Base-by-base conservation (phyloP, 1,284 basidiomycete genomes). In the Trametes polyzona region DNA sequence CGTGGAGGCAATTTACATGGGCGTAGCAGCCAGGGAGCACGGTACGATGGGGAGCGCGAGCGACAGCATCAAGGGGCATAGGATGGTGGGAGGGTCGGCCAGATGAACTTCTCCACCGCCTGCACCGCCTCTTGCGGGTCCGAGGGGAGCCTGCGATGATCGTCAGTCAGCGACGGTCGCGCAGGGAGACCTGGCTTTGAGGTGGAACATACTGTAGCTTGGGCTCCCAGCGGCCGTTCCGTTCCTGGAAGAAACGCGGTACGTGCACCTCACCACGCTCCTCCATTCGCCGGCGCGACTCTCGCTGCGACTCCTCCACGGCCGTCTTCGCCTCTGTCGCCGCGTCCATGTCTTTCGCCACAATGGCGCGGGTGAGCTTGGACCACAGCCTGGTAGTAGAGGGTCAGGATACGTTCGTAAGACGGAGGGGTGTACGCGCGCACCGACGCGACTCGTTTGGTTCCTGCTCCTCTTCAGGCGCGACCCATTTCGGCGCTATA, bases 301-400 rank as follows among this genome's bases (percentile, higher is more conserved):
- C 92, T 48, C 96, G 82, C 74, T 99, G 96, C 27, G 86, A 87
- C 67, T 98, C 95, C 76, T 99, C 96, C 1, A 99, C 94, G 12
- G 82, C 82, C 0, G 86, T 84, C 80, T 99, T 99, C 44, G 92
- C 92, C 37, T 87, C 84, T 9, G 96, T 98, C 11, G 97, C 97
- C 23, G 87, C 90, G 67, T 95, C 93, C 90, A 98, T 95, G 72
- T 99, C 93, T 69, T 90, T 93, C 41, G 79, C 78, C 49, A 83
- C 76, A 74, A 99, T 98, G 17, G 96, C 97, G 23, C 84, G 78
- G 16, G 96, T 99, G 39, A 99, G 80, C 53, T 88, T 83, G 36
- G 78, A 70, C 96, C 96, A 99, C 48, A 98, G 75, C 64, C 92
- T 90, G 63, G 17, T 7, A 27, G 4, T 12, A 26, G 9, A 10